phyloP scores from a whole-genome alignment of 257 asterid species.

The Solanum corneliomulleri region DNA sequence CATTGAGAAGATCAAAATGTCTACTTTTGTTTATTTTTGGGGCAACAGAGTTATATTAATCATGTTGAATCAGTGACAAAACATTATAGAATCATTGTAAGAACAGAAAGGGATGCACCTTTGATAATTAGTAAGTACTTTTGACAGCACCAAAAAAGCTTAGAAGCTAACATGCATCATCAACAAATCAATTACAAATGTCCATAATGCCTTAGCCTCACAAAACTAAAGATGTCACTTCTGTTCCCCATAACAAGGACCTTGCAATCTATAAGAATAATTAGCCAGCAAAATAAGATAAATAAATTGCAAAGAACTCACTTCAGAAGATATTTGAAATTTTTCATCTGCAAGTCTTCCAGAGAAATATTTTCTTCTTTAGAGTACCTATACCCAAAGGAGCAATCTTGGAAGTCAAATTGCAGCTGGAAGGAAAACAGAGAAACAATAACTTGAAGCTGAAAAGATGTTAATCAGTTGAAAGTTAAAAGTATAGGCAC shows the following conservation, averaged over 20 bases:
- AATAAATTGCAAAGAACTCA: slow-evolving; percentile 13
- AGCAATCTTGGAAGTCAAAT: background rate
- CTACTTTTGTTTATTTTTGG: background rate
- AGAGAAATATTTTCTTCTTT: slow-evolving; percentile 74
- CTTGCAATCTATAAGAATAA: background rate
- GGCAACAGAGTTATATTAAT: background rate
- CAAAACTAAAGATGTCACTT: background rate
- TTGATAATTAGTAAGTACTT: background rate
- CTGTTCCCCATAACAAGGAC: background rate
- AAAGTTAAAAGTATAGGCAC: background rate
- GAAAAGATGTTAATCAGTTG: background rate
- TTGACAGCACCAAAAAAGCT: background rate
- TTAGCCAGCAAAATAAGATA: background rate
- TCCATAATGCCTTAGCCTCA: background rate
- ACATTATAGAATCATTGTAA: background rate
- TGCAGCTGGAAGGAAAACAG: background rate
- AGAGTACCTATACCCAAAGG: slow-evolving; percentile 51
- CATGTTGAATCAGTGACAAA: background rate
- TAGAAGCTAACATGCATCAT: background rate
- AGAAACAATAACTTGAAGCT: background rate
- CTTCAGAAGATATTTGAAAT: slow-evolving; percentile 79
- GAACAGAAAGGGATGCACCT: background rate
- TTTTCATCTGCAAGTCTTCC: slow-evolving; percentile 40
- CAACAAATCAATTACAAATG: background rate
- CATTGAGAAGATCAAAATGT: background rate